Base-by-base conservation (phyloP, 495 filamentous ascomycete genomes). In the Xylaria nigripes region DNA sequence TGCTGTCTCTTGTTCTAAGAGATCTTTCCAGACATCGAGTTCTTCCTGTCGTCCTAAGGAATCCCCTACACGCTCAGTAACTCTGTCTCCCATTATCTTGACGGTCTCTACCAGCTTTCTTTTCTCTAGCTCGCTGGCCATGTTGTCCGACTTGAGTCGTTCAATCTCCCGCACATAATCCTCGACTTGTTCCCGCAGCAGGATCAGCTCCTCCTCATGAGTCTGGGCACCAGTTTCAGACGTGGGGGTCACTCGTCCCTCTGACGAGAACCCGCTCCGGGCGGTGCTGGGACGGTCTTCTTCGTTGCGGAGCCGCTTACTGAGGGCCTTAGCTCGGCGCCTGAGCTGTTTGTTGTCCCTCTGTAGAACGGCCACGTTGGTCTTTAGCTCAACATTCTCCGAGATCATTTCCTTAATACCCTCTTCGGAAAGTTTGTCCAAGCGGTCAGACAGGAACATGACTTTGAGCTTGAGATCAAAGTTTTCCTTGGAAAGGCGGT, bases 381-480 rank as follows among this genome's bases (percentile, higher is more conserved):
- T 95, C 64, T 91, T 91, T 50, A 96, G 76, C 67, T 97, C 91
- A 13, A 96, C 90, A 68, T 96, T 98, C 70, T 97, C 91, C 19
- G 87, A 86, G 58, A 95, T 92, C 85, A 96, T 90, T 64, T 95
- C 91, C 71, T 94, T 95, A 66, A 97, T 85, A 48, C 90, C 89
- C 67, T 98, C 94, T 66, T 97, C 94, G 8, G 90, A 95, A 36
- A 91, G 85, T 63, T 90, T 88, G 70, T 94, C 90, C 24, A 98
- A 70, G 9, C 92, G 86, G 61, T 96, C 90, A 62, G 91, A 93
- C 29, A 98, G 80, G 62, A 95, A 97, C 72, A 95, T 92, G 46
- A 97, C 93, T 68, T 95, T 90, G 68, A 98, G 85, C 69, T 98
- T 98, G 36, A 98, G 76, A 63, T 96, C 93, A 64, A 97, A 98